A percentile compares a stretch with the other conserved stretches of the same genome.
Conservation (phyloP, 495 filamentous ascomycete species). For the Penicillium lividum region DNA sequence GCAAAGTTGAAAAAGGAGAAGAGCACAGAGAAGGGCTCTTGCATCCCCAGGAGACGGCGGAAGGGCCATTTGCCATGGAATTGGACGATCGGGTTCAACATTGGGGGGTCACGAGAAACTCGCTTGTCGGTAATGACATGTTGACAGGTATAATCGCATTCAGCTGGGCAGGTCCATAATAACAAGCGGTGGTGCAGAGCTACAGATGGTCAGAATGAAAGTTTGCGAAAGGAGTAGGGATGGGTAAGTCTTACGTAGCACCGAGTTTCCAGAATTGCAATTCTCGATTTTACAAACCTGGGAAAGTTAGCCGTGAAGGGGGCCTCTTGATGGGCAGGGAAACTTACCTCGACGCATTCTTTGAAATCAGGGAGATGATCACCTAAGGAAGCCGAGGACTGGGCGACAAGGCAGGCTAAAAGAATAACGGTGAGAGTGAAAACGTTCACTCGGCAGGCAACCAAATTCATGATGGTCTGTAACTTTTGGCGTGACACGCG, state of each 20-base stretch:
- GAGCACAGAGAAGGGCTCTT: conserved; percentile 90
- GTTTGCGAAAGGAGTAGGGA: not conserved
- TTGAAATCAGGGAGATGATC: conserved; percentile 88
- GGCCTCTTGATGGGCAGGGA: conserved; percentile 1
- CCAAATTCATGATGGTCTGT: conserved; percentile 36
- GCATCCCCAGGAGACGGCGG: conserved; percentile 81
- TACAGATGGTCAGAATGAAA: conserved; percentile 24
- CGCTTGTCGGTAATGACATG: conserved; percentile 84
- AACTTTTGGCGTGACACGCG: conserved; percentile 20
- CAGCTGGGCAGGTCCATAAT: conserved; percentile 71
- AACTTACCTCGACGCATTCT: conserved; percentile 77
- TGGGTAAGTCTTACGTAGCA: conserved; percentile 42
- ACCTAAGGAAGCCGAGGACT: conserved; percentile 71
- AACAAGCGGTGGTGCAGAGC: conserved; percentile 53
- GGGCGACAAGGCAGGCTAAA: conserved; percentile 45
- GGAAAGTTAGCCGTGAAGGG: conserved; percentile 17
- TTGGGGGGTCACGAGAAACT: conserved; percentile 61
- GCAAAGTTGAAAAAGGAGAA: conserved; percentile 89
- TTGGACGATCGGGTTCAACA: conserved; percentile 71
- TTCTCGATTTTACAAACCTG: conserved; percentile 83
- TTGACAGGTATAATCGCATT: conserved; percentile 99
- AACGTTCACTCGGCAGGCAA: conserved; percentile 22
- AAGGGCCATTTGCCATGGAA: conserved; percentile 99
- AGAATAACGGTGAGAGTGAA: conserved; percentile 35
- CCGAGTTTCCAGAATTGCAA: conserved; percentile 58